Conservation (phyloP, 225 moss, liverwort and hornwort species). For the Straminergon stramineum region DNA sequence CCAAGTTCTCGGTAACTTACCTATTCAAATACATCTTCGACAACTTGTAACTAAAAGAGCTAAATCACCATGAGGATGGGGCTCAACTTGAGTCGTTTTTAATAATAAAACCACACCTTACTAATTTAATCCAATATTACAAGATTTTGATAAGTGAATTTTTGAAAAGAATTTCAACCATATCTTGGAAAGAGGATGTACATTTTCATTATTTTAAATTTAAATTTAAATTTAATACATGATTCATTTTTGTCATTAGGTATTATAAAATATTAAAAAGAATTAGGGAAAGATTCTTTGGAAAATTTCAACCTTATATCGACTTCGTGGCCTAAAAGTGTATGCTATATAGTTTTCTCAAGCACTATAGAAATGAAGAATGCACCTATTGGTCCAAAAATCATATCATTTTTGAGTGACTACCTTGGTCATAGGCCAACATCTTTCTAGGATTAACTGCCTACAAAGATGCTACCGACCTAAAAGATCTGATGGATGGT, state of each 20-base stretch:
- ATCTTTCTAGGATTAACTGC: fast-evolving
- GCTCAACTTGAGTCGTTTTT: fast-evolving
- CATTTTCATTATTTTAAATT: not conserved
- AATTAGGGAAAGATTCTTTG: not conserved
- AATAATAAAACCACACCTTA: not conserved
- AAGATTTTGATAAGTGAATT: not conserved
- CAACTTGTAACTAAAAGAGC: not conserved
- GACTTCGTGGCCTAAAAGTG: fast-evolving
- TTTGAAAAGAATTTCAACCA: not conserved
- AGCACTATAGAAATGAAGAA: not conserved
- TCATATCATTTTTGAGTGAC: not conserved
- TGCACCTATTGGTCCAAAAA: not conserved
- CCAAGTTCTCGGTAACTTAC: not conserved
- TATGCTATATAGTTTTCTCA: fast-evolving
- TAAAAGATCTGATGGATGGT: fast-evolving
- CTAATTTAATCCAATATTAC: not conserved
- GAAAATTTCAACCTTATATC: not conserved
- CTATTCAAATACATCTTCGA: not conserved
- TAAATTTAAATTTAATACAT: not conserved
- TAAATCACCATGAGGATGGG: fast-evolving
- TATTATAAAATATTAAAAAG: not conserved
- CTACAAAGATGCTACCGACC: not conserved
- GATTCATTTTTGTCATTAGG: not conserved
- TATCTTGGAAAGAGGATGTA: not conserved
- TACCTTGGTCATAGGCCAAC: not conserved